Base-by-base conservation (phyloP, 129 eudicot species). In the Flaveria brownii region DNA sequence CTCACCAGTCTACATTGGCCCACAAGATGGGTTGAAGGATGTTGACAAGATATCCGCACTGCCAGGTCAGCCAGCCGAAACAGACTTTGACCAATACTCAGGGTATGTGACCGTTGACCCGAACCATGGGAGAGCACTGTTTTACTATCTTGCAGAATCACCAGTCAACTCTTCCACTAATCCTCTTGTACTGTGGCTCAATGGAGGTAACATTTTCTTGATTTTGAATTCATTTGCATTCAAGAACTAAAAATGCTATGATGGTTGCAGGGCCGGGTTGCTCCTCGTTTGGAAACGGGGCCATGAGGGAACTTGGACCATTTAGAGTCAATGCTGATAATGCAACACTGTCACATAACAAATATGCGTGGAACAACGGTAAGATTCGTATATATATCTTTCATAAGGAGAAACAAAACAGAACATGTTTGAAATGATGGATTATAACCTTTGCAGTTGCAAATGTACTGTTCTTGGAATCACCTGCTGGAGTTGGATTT, bases 141-240 rank as follows among this genome's bases (percentile, higher is more conserved):
- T 87, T 74, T 85, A 83, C 49, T 83, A 85, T 55, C 67, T 88
- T 63, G 64, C 86, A 10, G 89, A 85, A 59, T 73, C 89, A 4
- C 79, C 73, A 9, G 18, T 62, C 22, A 62, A 82, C 73, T 30
- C 85, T 28, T 73, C 85, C n/a, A 51, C 57, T 41, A 83, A 83
- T 73, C 92, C 92, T 70, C 91, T 90, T 45, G 90, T 87, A 18
- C 59, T 87, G 1, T 90, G 92, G 92, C 90, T 85, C 11, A 90
- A 90, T 71, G 92, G 96, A 90, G 96, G 92, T 76, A 71, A 72
- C 46, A 45, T 4, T 46, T 14, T 33, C 23, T 76, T 47, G 54
- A 17, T 11, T 71, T 28, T 30, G 2, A 1, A 2, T 5, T 15
- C 10, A 25, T 46, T 13, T 1, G 46, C 62, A 12, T 45, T 25